Evolutionary conservation across 2,329 filamentous ascomycete genomes (phyloP).

Genomic region (Neurospora sp.): DNA sequence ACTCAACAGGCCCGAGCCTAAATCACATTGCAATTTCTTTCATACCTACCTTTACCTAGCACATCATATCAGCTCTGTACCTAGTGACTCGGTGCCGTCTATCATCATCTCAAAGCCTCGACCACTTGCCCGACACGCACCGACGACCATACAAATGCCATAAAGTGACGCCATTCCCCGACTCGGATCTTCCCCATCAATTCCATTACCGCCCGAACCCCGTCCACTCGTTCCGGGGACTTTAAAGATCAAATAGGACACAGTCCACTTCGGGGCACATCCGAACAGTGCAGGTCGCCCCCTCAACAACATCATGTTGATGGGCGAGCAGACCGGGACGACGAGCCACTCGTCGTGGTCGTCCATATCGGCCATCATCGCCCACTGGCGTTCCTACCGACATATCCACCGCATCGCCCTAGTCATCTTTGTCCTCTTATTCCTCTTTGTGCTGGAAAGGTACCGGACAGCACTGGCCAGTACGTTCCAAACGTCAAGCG

Average conservation of each 20-base stretch:
- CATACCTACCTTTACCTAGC: neutral
- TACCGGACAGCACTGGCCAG: conserved; percentile 2
- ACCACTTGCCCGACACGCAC: neutral
- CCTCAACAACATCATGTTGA: neutral
- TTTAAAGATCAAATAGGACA: neutral
- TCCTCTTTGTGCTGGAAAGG: conserved; percentile 4
- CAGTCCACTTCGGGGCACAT: neutral
- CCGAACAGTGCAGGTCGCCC: neutral
- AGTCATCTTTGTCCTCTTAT: neutral
- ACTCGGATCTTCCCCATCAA: neutral
- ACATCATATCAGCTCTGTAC: neutral
- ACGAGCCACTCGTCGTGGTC: neutral
- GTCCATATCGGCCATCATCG: neutral
- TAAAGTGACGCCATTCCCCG: neutral
- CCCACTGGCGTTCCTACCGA: conserved; percentile 7
- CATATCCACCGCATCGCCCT: conserved; percentile 5
- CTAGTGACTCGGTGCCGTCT: neutral
- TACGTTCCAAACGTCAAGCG: neutral
- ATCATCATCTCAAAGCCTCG: neutral
- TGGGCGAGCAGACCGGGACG: neutral
- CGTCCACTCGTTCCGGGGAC: too few species aligned
- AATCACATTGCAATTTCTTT: neutral
- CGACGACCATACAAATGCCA: neutral
- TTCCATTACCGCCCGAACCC: neutral
- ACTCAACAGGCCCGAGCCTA: neutral